Percentiles rank a stretch among this genome's conserved stretches.
phyloP scores from a whole-genome alignment of 306 rosid genomes.

The Quercus suber region DNA sequence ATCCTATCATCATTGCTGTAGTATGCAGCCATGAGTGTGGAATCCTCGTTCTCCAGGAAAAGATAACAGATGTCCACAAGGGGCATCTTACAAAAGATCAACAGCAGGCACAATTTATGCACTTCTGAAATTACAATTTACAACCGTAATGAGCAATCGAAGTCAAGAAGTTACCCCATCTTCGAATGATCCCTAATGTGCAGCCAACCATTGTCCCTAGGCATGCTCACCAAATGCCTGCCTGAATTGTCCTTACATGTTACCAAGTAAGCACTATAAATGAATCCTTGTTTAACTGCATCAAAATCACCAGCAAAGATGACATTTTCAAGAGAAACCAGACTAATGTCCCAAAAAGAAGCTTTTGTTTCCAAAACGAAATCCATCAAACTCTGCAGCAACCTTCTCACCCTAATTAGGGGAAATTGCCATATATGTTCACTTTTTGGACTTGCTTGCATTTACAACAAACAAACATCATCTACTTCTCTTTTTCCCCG shows the following conservation, averaged over 20 bases:
- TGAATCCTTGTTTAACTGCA: background rate
- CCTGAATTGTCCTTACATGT: background rate
- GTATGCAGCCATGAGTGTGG: too few species aligned
- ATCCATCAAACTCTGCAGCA: background rate
- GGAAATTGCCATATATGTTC: background rate
- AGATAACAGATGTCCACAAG: background rate
- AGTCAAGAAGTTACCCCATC: background rate
- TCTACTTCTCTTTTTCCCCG: constrained; percentile 19
- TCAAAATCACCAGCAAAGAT: constrained; percentile 3
- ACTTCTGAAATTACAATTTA: background rate
- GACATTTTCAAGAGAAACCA: background rate
- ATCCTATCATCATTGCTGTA: too few species aligned
- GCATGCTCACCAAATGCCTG: background rate
- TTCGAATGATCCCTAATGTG: background rate
- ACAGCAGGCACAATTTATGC: background rate
- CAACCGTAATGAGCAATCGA: background rate
- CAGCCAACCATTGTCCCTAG: background rate
- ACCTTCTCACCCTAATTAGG: background rate
- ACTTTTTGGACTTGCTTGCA: background rate
- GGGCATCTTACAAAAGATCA: background rate
- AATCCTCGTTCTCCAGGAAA: background rate
- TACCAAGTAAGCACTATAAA: background rate
- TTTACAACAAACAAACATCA: constrained; percentile 1
- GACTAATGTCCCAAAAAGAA: background rate
- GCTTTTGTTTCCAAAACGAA: background rate